Evolutionary conservation across 352 stramenopile species (phyloP).

Genomic region (Phytophthora cactorum): DNA sequence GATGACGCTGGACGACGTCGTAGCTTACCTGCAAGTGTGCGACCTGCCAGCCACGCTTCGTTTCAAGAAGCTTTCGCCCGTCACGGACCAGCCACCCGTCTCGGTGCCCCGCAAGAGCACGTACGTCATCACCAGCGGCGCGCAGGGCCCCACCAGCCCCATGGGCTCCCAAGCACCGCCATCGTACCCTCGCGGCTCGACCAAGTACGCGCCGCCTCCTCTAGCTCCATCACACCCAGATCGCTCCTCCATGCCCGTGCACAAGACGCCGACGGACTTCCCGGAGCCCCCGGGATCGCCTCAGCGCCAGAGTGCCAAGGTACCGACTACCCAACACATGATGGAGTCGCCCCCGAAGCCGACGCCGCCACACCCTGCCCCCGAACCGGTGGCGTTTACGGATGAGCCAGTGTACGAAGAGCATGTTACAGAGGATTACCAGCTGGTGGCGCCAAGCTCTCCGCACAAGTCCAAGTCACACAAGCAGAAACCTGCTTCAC

Average conservation of each 20-base stretch:
- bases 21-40: slow-evolving; percentile 83
- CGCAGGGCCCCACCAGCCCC: slow-evolving; percentile 60
- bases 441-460: slow-evolving; percentile 8
- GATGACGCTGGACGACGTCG: slow-evolving; percentile 81
- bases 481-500: slow-evolving; percentile 24
- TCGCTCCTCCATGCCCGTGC: slow-evolving; percentile 40
- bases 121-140: slow-evolving; percentile 69
- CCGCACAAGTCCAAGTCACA: slow-evolving; percentile 25
- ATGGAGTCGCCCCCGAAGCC: slow-evolving; percentile 20
- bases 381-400: slow-evolving; percentile 22
- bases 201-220: slow-evolving; percentile 31
- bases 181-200: slow-evolving; percentile 34
- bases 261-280: slow-evolving; percentile 42
- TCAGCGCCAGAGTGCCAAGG: slow-evolving; percentile 44
- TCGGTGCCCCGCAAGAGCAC: slow-evolving; percentile 62
- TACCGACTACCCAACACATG: slow-evolving; percentile 25
- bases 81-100: slow-evolving; percentile 46
- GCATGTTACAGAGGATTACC: not conserved
- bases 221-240: slow-evolving; percentile 23
- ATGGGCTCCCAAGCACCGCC: slow-evolving; percentile 54
- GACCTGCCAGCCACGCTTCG: slow-evolving; percentile 84
- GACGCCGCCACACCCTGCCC: slow-evolving; percentile 3
- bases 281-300: slow-evolving; percentile 31
- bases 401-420: slow-evolving; percentile 25
- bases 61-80: slow-evolving; percentile 85